Conservation (phyloP, 768 basidiomycete genomes). For the Sarcodon aspratus region DNA sequence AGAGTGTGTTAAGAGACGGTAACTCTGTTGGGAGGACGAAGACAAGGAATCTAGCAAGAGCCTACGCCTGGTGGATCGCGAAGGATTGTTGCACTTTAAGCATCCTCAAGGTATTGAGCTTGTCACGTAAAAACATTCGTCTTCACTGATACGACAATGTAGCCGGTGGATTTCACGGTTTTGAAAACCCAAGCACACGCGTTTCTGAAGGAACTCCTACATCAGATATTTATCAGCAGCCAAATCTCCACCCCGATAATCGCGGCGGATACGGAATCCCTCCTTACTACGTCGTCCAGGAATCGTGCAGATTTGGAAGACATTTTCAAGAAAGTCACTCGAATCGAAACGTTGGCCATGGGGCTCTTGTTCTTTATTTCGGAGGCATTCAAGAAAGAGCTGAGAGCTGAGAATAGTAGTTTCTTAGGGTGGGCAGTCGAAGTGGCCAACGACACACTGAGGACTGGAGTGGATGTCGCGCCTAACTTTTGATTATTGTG, state of each 20-base stretch:
- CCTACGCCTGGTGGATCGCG: constrained; percentile 90
- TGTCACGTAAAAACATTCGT: not conserved
- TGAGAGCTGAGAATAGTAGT: constrained; percentile 20
- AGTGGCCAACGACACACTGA: constrained; percentile 60
- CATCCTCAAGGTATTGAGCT: constrained; percentile 63
- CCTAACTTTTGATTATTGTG: not conserved
- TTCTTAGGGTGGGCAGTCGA: constrained; percentile 57
- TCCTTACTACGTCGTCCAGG: constrained; percentile 25
- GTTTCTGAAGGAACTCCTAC: constrained; percentile 67
- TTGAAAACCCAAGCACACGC: constrained; percentile 49
- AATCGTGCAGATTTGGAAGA: constrained; percentile 61
- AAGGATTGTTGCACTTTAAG: constrained; percentile 67
- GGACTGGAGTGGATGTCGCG: constrained; percentile 49
- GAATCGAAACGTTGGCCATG: constrained; percentile 53
- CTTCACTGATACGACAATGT: not conserved
- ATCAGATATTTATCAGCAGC: constrained; percentile 58
- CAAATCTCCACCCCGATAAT: constrained; percentile 66
- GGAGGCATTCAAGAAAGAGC: constrained; percentile 26
- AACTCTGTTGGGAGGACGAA: constrained; percentile 47
- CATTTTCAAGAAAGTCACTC: constrained; percentile 65
- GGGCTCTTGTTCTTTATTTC: constrained; percentile 68
- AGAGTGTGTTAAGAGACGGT: constrained; percentile 29
- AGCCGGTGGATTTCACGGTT: constrained; percentile 83
- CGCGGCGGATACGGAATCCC: constrained; percentile 19
- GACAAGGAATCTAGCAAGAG: constrained; percentile 64